Conservation (phyloP, 108 stramenopile genomes). For the Mediolabrus comicus region DNA sequence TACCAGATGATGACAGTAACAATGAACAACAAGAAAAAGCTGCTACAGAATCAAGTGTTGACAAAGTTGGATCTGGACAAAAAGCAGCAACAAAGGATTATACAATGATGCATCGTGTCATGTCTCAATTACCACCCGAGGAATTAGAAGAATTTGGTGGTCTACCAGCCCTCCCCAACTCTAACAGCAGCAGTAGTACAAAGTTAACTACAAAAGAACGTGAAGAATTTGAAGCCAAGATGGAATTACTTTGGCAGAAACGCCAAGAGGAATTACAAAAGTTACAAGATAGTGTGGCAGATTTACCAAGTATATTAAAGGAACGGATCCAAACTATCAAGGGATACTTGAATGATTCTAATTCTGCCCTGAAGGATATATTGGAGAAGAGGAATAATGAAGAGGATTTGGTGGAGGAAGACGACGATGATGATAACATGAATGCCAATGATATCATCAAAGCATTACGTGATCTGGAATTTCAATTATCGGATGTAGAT, state of each 20-base stretch:
- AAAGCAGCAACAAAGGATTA: conserved; percentile 49
- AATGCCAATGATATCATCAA: conserved; percentile 49
- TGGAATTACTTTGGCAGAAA: conserved; percentile 77
- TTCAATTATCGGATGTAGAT: conserved; percentile 88
- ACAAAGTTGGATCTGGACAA: not conserved
- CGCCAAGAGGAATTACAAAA: conserved; percentile 76
- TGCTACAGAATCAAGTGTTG: not conserved
- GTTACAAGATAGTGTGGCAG: conserved; percentile 46
- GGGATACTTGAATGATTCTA: conserved; percentile 58
- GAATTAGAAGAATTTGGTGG: conserved; percentile 77
- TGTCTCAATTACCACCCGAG: conserved; percentile 67
- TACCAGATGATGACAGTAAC: not conserved
- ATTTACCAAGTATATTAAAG: conserved; percentile 68
- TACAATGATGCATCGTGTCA: conserved; percentile 84
- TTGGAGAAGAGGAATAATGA: conserved; percentile 3
- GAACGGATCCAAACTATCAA: conserved; percentile 56
- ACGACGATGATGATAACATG: conserved; percentile 9
- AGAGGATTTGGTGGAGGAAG: conserved; percentile 8
- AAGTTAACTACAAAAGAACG: conserved; percentile 26
- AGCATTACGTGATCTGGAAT: conserved; percentile 83
- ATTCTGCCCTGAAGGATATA: not conserved
- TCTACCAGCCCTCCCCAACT: conserved; percentile 38
- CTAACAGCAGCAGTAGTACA: not conserved
- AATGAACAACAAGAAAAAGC: no score
- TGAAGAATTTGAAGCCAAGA: conserved; percentile 54